Evolutionary conservation across 768 basidiomycete genomes (phyloP).

Genomic region (Suillus bovinus): DNA sequence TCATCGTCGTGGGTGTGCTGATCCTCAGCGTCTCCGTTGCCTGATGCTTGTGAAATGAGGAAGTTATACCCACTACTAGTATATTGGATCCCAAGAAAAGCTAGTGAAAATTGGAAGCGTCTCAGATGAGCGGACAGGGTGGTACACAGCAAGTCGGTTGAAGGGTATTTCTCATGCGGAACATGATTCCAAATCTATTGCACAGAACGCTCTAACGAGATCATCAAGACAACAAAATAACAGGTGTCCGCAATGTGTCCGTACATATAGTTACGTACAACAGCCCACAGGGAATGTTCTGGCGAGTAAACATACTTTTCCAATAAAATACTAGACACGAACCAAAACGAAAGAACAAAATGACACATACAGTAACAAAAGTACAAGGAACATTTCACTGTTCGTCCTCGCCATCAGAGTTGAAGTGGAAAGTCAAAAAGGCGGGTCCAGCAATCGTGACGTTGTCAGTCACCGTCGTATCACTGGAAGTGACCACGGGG

Average conservation of each 20-base stretch:
- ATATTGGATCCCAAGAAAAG: too few relatives aligned
- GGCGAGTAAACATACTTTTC: not conserved
- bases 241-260: too few relatives aligned
- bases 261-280: not conserved
- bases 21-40: too few relatives aligned
- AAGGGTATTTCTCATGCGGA: too few relatives aligned
- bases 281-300: not conserved
- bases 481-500: slow-evolving; percentile 35
- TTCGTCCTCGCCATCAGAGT: slow-evolving; percentile 19
- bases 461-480: slow-evolving; percentile 34
- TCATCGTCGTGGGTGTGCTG: too few relatives aligned
- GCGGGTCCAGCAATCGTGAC: slow-evolving; percentile 44
- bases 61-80: too few relatives aligned
- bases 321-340: not conserved
- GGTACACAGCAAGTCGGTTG: too few relatives aligned
- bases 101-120: too few relatives aligned
- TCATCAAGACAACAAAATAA: too few relatives aligned
- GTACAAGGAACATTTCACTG: not conserved
- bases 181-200: too few relatives aligned
- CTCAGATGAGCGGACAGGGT: too few relatives aligned
- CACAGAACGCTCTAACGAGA: not conserved
- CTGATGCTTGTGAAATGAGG: too few relatives aligned
- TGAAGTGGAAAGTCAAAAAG: slow-evolving; percentile 27
- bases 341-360: not conserved
- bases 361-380: not conserved